Conservation (phyloP, 1,139 yeast genomes). For the Ogataea hybrid region DNA sequence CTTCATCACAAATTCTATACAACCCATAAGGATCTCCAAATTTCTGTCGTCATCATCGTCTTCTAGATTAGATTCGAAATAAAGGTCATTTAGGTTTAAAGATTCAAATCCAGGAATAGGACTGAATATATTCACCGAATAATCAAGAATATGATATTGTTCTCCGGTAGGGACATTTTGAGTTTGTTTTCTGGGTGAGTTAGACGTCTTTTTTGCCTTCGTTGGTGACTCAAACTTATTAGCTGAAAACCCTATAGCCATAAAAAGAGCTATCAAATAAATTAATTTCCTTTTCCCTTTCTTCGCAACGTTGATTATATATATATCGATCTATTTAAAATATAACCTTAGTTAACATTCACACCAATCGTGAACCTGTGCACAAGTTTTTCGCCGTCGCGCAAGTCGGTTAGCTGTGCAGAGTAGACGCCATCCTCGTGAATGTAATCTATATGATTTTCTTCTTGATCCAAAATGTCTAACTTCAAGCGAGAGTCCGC, state of each 20-base stretch:
- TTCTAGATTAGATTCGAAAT: constrained; percentile 11
- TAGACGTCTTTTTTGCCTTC: background rate
- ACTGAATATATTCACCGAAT: constrained; percentile 16
- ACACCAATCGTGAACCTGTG: constrained; percentile 21
- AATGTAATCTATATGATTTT: constrained; percentile 13
- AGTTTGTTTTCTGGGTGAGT: background rate
- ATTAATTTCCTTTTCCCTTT: too few relatives aligned
- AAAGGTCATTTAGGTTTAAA: constrained; percentile 10
- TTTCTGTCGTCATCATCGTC: constrained; percentile 13
- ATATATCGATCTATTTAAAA: constrained; percentile 5
- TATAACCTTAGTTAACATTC: background rate
- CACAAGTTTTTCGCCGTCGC: constrained; percentile 18
- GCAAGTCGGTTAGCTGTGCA: constrained; percentile 18
- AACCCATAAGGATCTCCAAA: constrained; percentile 12
- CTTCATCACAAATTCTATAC: constrained; percentile 13
- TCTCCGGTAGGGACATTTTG: constrained; percentile 2
- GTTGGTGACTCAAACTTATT: constrained; percentile 1
- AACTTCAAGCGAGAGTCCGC: constrained; percentile 15
- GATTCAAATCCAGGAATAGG: constrained; percentile 8
- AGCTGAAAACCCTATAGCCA: background rate
- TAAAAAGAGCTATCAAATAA: background rate
- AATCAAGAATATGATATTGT: constrained; percentile 14
- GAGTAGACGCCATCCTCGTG: constrained; percentile 22
- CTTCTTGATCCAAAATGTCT: constrained; percentile 8
- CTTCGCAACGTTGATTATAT: background rate